A percentile compares a stretch with the other conserved stretches of the same genome.
Evolutionary conservation across 164 flowering plant genomes (phyloP).

Genomic region (Nymphaea thermarum): DNA sequence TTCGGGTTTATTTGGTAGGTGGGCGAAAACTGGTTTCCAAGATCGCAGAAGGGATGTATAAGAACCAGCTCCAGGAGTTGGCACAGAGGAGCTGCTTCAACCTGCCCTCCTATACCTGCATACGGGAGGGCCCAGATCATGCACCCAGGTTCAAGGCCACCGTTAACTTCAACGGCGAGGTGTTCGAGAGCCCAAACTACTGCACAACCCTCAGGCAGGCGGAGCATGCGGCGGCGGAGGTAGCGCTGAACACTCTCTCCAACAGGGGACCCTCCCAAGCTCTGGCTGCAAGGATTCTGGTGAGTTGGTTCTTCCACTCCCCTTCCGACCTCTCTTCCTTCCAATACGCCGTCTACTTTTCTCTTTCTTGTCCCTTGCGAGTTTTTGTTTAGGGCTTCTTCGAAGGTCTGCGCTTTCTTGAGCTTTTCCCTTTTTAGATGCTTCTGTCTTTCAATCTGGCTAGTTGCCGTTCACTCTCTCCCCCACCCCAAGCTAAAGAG

Average conservation of each 20-base stretch:
- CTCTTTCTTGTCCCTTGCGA: neutral
- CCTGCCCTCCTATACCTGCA: constrained; percentile 79
- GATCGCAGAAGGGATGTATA: constrained; percentile 48
- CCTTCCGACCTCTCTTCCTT: neutral
- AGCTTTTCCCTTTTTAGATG: neutral
- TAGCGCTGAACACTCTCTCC: constrained; percentile 77
- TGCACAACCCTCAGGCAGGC: constrained; percentile 93
- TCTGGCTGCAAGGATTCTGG: constrained; percentile 86
- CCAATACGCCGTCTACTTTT: neutral
- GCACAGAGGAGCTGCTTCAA: constrained; percentile 99
- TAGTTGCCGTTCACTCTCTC: neutral
- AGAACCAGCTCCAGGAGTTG: constrained; percentile 99
- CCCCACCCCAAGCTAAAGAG: too few relatives aligned
- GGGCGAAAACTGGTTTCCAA: neutral
- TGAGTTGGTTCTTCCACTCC: constrained; percentile 11
- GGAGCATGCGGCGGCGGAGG: constrained; percentile 98
- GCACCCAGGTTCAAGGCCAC: constrained; percentile 95
- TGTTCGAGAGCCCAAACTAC: constrained; percentile 75
- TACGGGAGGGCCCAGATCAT: constrained; percentile 97
- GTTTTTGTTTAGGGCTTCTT: neutral
- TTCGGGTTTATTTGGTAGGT: neutral
- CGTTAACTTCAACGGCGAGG: constrained; percentile 91
- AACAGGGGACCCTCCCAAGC: constrained; percentile 80
- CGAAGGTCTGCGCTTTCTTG: neutral
- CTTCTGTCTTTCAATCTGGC: neutral